phyloP scores from a whole-genome alignment of 2,329 filamentous ascomycete genomes.

The Fusarium praegraminearum region DNA sequence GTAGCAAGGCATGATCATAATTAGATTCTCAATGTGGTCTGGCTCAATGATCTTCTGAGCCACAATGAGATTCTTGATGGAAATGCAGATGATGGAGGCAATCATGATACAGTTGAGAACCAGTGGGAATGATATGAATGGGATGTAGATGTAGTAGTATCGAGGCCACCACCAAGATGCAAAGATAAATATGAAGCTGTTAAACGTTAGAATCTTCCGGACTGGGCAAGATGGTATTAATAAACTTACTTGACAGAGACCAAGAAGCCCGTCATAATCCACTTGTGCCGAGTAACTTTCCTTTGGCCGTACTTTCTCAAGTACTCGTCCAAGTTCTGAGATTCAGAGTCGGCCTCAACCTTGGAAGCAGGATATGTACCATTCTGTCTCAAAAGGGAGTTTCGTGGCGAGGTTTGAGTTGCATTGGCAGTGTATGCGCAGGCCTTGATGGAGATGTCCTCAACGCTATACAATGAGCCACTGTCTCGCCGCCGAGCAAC shows the following conservation, averaged over 20 bases:
- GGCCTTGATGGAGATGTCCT: slow-evolving; percentile 1
- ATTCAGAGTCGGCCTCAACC: slow-evolving; percentile 26
- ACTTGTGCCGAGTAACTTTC: slow-evolving; percentile 28
- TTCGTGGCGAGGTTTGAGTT: slow-evolving; percentile 20
- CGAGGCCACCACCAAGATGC: slow-evolving; percentile 45
- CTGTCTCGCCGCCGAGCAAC: slow-evolving; percentile 18
- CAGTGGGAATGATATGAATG: slow-evolving; percentile 46
- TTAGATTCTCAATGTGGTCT: slow-evolving; percentile 50
- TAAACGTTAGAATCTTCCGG: not conserved
- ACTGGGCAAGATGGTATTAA: accelerated
- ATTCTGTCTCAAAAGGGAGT: slow-evolving; percentile 4
- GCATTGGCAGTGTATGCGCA: slow-evolving; percentile 7
- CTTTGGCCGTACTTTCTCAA: slow-evolving; percentile 22
- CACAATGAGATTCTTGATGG: slow-evolving; percentile 25
- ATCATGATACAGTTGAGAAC: slow-evolving; percentile 47
- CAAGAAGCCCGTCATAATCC: slow-evolving; percentile 33
- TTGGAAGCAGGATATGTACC: not conserved
- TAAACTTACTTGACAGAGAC: slow-evolving; percentile 27
- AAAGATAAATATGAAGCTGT: slow-evolving; percentile 44
- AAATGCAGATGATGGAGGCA: slow-evolving; percentile 37
- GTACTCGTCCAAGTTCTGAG: slow-evolving; percentile 32
- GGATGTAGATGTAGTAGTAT: slow-evolving; percentile 43
- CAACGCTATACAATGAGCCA: not conserved
- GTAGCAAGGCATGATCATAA: slow-evolving; percentile 58
- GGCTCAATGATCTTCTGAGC: slow-evolving; percentile 36